Evolutionary conservation across 2,329 filamentous ascomycete species (phyloP).

Genomic region (Daldinia eschscholtzii): DNA sequence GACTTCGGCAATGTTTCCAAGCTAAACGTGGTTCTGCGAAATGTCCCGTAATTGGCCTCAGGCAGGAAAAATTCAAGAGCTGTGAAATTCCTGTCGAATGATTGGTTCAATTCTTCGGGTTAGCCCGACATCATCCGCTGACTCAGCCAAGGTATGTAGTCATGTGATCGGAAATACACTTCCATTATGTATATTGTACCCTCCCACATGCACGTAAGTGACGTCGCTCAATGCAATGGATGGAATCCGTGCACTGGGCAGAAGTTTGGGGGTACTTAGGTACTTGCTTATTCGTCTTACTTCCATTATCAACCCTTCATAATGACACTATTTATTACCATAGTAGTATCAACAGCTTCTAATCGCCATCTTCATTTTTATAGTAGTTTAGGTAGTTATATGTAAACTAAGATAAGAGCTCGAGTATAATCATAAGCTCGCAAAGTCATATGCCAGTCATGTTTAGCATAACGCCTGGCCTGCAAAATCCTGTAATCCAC

Average conservation of each 20-base stretch:
- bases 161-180: conserved; percentile 27
- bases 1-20: conserved; percentile 45
- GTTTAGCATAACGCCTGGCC: conserved; percentile 6
- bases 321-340: background rate
- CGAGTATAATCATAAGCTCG: background rate
- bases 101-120: conserved; percentile 56
- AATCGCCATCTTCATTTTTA: background rate
- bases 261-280: background rate
- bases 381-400: background rate
- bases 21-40: conserved; percentile 33
- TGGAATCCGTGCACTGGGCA: background rate
- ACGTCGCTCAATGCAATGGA: conserved; percentile 19
- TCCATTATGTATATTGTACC: background rate
- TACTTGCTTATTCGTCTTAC: background rate
- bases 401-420: background rate
- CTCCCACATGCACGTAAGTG: conserved; percentile 1
- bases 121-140: conserved; percentile 31
- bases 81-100: conserved; percentile 61
- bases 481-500: background rate
- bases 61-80: conserved; percentile 55
- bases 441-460: background rate
- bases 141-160: conserved; percentile 11
- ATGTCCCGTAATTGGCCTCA: conserved; percentile 54
- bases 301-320: background rate
- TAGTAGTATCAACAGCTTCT: background rate